Evolutionary conservation across 257 asterid species (phyloP).

Genomic region (Solanum virginianum): DNA sequence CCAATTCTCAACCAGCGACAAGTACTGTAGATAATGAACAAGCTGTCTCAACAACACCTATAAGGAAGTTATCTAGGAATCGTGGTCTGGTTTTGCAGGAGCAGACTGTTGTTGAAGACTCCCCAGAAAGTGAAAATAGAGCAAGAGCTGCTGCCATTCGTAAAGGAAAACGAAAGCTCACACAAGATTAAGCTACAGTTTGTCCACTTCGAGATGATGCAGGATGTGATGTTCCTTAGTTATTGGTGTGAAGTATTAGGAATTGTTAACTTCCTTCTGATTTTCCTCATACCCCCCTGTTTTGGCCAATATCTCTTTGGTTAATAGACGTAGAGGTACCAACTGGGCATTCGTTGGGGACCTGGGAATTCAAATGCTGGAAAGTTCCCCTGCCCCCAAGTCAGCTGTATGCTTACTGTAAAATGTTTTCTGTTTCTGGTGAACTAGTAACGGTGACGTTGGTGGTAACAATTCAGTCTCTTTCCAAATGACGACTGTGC

Average conservation of each 20-base stretch:
- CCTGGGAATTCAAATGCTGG: not conserved
- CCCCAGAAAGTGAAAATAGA: slow-evolving; percentile 53
- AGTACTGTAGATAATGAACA: slow-evolving; percentile 24
- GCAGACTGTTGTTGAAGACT: slow-evolving; percentile 63
- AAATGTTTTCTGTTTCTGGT: not conserved
- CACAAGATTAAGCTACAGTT: not conserved
- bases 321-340: not conserved
- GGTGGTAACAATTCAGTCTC: not conserved
- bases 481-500: not conserved
- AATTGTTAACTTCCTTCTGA: not conserved
- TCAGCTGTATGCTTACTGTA: not conserved
- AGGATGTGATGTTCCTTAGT: not conserved
- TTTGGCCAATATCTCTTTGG: not conserved
- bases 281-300: not conserved
- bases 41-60: slow-evolving; percentile 51
- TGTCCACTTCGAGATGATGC: not conserved
- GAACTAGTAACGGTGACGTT: not conserved
- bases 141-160: slow-evolving; percentile 41
- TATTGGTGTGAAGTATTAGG: not conserved
- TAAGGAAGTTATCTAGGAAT: slow-evolving; percentile 77
- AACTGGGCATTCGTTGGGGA: not conserved
- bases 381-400: too few relatives aligned
- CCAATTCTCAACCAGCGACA: slow-evolving; percentile 11
- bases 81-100: slow-evolving; percentile 86
- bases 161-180: slow-evolving; percentile 50